phyloP scores from a whole-genome alignment of 2,329 filamentous ascomycete species.

The Sporothrix dimorphospora region DNA sequence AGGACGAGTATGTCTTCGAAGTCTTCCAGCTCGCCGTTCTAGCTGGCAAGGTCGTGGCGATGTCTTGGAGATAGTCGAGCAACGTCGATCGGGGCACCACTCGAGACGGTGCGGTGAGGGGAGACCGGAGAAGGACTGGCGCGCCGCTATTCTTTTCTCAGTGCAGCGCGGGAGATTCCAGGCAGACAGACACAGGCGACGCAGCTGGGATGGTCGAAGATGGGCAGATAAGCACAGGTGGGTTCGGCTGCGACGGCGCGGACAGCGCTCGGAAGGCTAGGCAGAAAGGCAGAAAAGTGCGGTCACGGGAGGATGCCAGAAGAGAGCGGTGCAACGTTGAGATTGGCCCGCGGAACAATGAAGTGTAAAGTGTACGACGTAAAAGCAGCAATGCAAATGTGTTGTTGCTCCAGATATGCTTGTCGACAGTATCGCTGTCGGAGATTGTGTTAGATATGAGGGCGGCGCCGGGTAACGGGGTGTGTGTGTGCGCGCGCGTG shows the following conservation, averaged over 20 bases:
- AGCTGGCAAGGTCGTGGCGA: conserved; percentile 19
- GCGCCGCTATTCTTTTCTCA: not conserved
- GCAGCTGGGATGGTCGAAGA: not conserved
- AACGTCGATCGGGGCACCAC: conserved; percentile 6
- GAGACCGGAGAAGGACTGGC: not conserved
- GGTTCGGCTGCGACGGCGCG: conserved; percentile 24
- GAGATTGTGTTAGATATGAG: conserved; percentile 11
- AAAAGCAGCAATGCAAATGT: not conserved
- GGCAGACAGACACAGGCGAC: not conserved
- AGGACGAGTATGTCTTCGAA: too few relatives aligned
- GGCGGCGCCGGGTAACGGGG: not conserved
- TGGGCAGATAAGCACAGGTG: conserved; percentile 19
- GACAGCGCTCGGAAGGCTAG: not conserved
- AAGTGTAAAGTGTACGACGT: too few relatives aligned
- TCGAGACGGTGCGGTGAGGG: conserved; percentile 3
- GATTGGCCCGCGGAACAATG: too few relatives aligned
- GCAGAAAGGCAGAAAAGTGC: conserved; percentile 14
- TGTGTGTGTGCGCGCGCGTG: not conserved
- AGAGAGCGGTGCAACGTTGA: not conserved
- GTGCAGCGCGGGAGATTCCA: conserved; percentile 1
- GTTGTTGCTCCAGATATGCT: not conserved
- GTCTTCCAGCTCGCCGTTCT: not conserved
- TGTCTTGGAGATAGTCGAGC: conserved; percentile 6
- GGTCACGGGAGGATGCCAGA: not conserved
- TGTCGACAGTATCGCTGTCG: conserved; percentile 1